phyloP scores from a whole-genome alignment of 495 filamentous ascomycete species.

The Aspergillus wentii region DNA sequence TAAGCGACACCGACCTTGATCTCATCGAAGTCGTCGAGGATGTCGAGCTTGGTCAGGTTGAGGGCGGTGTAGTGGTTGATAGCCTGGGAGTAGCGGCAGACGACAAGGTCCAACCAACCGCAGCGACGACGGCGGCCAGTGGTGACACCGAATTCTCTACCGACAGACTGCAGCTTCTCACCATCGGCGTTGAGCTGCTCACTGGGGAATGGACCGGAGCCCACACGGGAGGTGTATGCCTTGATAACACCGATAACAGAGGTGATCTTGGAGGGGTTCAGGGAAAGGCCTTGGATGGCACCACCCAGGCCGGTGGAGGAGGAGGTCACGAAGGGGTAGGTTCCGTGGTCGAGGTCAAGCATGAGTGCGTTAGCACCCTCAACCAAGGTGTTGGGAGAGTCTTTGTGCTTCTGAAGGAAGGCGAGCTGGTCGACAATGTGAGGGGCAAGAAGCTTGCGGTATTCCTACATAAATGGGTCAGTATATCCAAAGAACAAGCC shows the following conservation, averaged over 20 bases:
- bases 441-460: slow-evolving; percentile 59
- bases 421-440: slow-evolving; percentile 62
- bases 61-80: slow-evolving; percentile 72
- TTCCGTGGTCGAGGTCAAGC: slow-evolving; percentile 73
- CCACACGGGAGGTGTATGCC: slow-evolving; percentile 72
- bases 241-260: slow-evolving; percentile 83
- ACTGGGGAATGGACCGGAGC: slow-evolving; percentile 78
- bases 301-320: slow-evolving; percentile 73
- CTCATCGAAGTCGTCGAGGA: slow-evolving; percentile 77
- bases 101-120: slow-evolving; percentile 87
- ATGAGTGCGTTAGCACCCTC: slow-evolving; percentile 90
- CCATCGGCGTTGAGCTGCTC: slow-evolving; percentile 67
- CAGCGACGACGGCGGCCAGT: slow-evolving; percentile 81
- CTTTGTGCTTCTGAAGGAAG: slow-evolving; percentile 44
- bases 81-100: slow-evolving; percentile 67
- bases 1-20: slow-evolving; percentile 79
- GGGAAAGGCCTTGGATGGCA: slow-evolving; percentile 65
- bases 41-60: slow-evolving; percentile 86
- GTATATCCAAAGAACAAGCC: too few species aligned
- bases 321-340: slow-evolving; percentile 83
- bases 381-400: slow-evolving; percentile 64
- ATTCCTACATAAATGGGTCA: slow-evolving; percentile 38
- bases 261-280: slow-evolving; percentile 43
- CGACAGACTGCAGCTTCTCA: slow-evolving; percentile 58
- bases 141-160: slow-evolving; percentile 71